A percentile compares a stretch with the other conserved stretches of the same genome.
Evolutionary conservation across 169 alveolate genomes (phyloP).

Genomic region (Cryptosporidium ubiquitum): DNA sequence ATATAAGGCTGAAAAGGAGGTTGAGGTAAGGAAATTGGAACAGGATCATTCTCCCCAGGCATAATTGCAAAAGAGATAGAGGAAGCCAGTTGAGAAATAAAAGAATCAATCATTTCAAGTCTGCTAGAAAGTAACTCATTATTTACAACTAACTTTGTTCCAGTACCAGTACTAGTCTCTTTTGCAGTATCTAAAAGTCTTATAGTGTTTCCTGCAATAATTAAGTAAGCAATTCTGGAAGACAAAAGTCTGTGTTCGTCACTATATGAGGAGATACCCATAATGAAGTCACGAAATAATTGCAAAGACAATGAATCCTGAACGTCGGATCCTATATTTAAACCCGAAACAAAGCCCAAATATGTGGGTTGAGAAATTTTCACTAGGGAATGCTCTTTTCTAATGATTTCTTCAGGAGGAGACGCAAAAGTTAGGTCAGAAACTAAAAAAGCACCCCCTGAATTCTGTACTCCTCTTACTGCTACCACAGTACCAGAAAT

Average conservation of each 20-base stretch:
- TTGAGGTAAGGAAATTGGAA: conserved; percentile 64
- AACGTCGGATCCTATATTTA: conserved; percentile 28
- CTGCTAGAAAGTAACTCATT: conserved; percentile 28
- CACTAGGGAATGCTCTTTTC: neutral
- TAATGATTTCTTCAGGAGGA: conserved; percentile 20
- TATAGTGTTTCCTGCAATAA: conserved; percentile 58
- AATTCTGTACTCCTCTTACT: conserved; percentile 27
- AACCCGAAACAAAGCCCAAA: conserved; percentile 57
- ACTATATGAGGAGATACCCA: conserved; percentile 15
- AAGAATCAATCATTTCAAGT: conserved; percentile 27
- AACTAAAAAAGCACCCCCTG: conserved; percentile 36
- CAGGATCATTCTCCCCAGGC: conserved; percentile 70
- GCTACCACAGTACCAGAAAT: conserved; percentile 60
- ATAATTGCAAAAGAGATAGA: conserved; percentile 11
- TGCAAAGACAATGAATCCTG: conserved; percentile 44
- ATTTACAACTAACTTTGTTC: conserved; percentile 56
- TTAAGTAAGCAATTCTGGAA: conserved; percentile 46
- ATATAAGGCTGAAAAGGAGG: conserved; percentile 52
- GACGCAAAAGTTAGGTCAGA: conserved; percentile 21
- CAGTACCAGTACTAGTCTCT: conserved; percentile 60
- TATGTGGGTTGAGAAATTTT: conserved; percentile 6
- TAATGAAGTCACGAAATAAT: conserved; percentile 54
- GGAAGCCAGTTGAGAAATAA: conserved; percentile 60
- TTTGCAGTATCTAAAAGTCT: conserved; percentile 53
- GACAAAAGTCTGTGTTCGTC: conserved; percentile 32